Base-by-base conservation (phyloP, 257 asterid species). In the Oldenlandia corymbosa region DNA sequence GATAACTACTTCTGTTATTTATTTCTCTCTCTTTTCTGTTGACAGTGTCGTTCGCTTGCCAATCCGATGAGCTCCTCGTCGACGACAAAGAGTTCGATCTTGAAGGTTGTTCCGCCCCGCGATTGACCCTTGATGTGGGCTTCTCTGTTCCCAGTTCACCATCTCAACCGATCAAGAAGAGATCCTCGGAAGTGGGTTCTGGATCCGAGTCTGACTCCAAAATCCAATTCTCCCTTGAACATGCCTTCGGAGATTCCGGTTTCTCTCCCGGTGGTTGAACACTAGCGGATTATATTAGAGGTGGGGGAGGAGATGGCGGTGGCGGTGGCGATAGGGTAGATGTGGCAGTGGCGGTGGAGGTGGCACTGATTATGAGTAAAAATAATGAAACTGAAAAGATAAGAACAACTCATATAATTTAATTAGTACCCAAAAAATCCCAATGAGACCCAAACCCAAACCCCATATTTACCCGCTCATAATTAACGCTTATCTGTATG, bases 21-120 rank as follows among this genome's bases (percentile, higher is more conserved):
- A 6, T 62, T 6, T 63, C 70, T 23, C 7, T 80, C 56, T 67
- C 47, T 32, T 58, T 78, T 26, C 53, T 64, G 10, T 53, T 76
- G 32, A 59, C 76, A 13, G 42, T 78, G 34, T 78, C 85, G 59
- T 64, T 45, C 18, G 81, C 82, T 26, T 93, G 90, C 85, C 88
- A 85, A 67, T 90, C 99, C 24, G 97, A 90, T 80, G 97, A 90
- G 81, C 92, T 93, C 49, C 86, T 84, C 60, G 64, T 56, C 1
- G 99, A 90, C 62, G 95, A 93, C 68, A 95, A 90, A 42, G 97
- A 92, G 74, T 85, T 92, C 67, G 96, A 92, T 63, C 78, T 88
- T 57, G 95, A 82, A 76, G 97, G 91, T 77, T n/a, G n/a, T n/a
- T n/a, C n/a, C n/a, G 53, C 46, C 42, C 70, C 81, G 76, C 58